These are phyloP conservation scores for Gautieria morchelliformis DNA, from an alignment of 768 basidiomycete species.

Conservation along the genomic window DNA sequence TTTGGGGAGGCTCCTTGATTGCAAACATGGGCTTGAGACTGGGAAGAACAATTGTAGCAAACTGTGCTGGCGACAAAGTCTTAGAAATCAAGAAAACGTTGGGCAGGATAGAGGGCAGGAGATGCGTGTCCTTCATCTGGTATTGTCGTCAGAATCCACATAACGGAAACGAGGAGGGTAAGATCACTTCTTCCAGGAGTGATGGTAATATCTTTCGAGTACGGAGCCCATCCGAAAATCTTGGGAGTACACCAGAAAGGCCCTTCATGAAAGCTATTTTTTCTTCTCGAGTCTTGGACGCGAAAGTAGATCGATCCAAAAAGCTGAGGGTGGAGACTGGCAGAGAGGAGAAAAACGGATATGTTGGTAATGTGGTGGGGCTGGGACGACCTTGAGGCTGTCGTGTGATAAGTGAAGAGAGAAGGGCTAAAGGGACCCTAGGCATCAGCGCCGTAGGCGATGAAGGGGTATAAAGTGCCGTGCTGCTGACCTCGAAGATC, in stretches of 20 bases:
- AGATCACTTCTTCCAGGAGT: conserved; percentile 84
- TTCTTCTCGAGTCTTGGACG: conserved; percentile 88
- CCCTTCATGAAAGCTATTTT: conserved; percentile 97
- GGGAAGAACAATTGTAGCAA: conserved; percentile 72
- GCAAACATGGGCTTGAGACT: conserved; percentile 83
- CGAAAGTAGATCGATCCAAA: conserved; percentile 90
- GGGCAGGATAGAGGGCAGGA: conserved; percentile 91
- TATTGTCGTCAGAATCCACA: background rate
- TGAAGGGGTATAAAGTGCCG: background rate
- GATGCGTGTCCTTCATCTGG: conserved; percentile 88
- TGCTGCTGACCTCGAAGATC: conserved; percentile 59
- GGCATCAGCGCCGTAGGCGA: too few relatives aligned
- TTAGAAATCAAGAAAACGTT: conserved; percentile 89
- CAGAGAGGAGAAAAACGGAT: conserved; percentile 89
- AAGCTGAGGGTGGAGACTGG: conserved; percentile 96
- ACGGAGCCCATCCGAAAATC: conserved; percentile 80
- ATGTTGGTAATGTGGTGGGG: conserved; percentile 69
- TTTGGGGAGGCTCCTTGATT: conserved; percentile 93
- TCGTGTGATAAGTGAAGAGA: conserved; percentile 74
- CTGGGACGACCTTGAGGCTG: conserved; percentile 64
- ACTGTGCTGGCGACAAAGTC: conserved; percentile 68
- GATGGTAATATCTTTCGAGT: conserved; percentile 87
- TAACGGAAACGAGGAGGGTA: background rate
- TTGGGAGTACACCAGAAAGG: conserved; percentile 64
- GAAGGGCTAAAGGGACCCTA: conserved; percentile 43